A percentile compares a stretch with the other conserved stretches of the same genome.
phyloP scores from a whole-genome alignment of 2,329 filamentous ascomycete species.

The Fusarium clavum region DNA sequence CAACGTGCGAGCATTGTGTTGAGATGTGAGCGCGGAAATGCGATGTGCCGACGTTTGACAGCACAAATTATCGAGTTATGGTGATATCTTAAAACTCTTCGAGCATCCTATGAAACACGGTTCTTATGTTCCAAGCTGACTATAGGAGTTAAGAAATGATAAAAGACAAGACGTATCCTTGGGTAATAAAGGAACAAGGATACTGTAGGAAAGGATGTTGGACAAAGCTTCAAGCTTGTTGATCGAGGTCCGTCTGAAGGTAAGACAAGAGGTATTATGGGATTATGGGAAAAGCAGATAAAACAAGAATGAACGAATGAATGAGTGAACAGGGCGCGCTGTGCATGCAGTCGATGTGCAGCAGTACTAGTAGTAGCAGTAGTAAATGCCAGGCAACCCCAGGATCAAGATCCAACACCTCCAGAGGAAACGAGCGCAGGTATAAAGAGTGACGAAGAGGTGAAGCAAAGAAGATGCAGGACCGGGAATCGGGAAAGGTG shows the following conservation, averaged over 20 bases:
- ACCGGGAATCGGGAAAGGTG: conserved; percentile 26
- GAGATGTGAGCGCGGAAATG: not conserved
- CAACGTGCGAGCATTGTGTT: conserved; percentile 51
- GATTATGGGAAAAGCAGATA: conserved; percentile 18
- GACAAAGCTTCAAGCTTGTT: conserved; percentile 16
- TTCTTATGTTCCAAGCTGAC: not conserved
- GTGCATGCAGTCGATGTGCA: conserved; percentile 14
- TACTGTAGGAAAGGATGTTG: not conserved
- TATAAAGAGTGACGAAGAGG: conserved; percentile 15
- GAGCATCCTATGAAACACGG: conserved; percentile 38
- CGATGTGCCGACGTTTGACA: not conserved
- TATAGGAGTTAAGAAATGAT: not conserved
- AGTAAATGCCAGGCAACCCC: conserved; percentile 15
- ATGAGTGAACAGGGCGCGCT: conserved; percentile 22
- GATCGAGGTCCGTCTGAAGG: conserved; percentile 13
- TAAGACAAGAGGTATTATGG: conserved; percentile 28
- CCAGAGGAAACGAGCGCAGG: conserved; percentile 15
- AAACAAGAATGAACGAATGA: conserved; percentile 14
- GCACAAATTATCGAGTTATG: not conserved
- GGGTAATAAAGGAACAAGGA: conserved; percentile 7
- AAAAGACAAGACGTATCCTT: not conserved
- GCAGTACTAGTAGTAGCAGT: conserved; percentile 19
- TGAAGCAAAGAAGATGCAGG: conserved; percentile 13
- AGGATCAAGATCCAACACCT: conserved; percentile 16
- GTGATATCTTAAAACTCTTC: conserved; percentile 7